Conservation (phyloP, 2,329 filamentous ascomycete genomes). For the Colletotrichum musae region DNA sequence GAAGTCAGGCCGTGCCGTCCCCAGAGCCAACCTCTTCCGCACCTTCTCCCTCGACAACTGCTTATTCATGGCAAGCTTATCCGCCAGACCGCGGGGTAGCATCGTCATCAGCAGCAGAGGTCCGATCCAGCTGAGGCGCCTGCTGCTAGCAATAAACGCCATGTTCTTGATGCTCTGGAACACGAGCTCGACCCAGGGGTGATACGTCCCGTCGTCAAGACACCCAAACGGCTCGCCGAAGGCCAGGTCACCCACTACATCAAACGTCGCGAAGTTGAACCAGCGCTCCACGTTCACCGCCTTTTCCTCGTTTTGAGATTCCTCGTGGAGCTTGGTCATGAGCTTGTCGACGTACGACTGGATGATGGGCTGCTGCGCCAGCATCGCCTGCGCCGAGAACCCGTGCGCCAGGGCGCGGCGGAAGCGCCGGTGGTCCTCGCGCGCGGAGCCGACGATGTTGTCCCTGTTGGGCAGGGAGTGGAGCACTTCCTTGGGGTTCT, state of each 20-base stretch:
- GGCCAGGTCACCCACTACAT: conserved; percentile 48
- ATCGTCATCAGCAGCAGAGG: neutral
- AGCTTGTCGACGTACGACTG: conserved; percentile 56
- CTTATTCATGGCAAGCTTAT: neutral
- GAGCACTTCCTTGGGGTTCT: conserved; percentile 29
- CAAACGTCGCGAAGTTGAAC: conserved; percentile 49
- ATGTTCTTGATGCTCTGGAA: conserved; percentile 14
- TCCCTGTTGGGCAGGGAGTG: neutral
- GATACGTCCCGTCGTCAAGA: conserved; percentile 37
- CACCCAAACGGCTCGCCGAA: conserved; percentile 49
- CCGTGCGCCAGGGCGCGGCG: conserved; percentile 40
- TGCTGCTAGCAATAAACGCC: conserved; percentile 3
- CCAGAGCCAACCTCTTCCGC: conserved; percentile 22
- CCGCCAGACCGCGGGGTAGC: neutral
- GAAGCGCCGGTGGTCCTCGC: conserved; percentile 17
- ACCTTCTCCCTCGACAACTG: conserved; percentile 17
- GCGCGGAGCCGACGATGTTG: conserved; percentile 41
- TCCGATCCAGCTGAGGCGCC: neutral
- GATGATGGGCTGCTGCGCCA: conserved; percentile 47
- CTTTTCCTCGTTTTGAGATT: conserved; percentile 16
- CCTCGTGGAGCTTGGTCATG: conserved; percentile 52
- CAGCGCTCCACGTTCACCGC: conserved; percentile 44
- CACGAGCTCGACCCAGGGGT: conserved; percentile 21
- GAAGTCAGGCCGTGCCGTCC: conserved; percentile 38
- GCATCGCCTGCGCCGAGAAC: conserved; percentile 44